Evolutionary conservation across 306 rosid species (phyloP), one percentile per base, ranked within the genome.

Genomic region (Glycine tomentella): DNA sequence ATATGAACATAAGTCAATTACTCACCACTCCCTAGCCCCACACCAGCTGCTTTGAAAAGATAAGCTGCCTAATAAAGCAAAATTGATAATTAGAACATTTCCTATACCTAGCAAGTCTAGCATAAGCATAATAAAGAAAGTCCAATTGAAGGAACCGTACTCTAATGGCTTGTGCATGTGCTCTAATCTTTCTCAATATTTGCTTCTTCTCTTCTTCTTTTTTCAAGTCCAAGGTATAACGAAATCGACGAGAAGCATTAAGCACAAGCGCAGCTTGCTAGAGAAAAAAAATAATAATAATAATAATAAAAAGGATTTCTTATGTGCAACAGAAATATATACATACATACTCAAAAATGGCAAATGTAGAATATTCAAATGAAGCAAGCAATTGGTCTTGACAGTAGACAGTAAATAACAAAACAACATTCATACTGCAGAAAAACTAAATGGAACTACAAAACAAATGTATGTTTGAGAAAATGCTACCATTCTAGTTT

Each of bases 161-260:
- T 74, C 97, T 87, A 80, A 96, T 89, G 71, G 91, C 97, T 79
- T 96, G 95, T 9, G 89, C 95, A 86, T 96, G 97, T 2, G 89
- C 97, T 86, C 97, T 90, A 56, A 93, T 84, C 90, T 92, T 93
- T 84, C 91, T 83, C 52, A 93, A 63, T 52, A 75, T 86, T 78
- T 88, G 87, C 81, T 58, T 87, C 83, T 83, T 93, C 78, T 96
- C 99, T 72, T 89, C 98, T 75, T 96, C 97, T 89, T 85, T 96
- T 77, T 92, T 93, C 95, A 96, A 84, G 91, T 93, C 99, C 89
- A 96, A 83, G 34, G 99, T 96, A 88, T 96, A 96, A 17, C 98
- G 99, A 84, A 96, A 96, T 83, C 99, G 94, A 71, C 99, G 99
- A 80, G 98, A 96, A 86, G 99, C 99, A 84, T 96, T 96, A 59